These are phyloP conservation scores for Ichthyophthirius multifiliis DNA, from an alignment of 169 alveolate genomes.

Conservation along the genomic window DNA sequence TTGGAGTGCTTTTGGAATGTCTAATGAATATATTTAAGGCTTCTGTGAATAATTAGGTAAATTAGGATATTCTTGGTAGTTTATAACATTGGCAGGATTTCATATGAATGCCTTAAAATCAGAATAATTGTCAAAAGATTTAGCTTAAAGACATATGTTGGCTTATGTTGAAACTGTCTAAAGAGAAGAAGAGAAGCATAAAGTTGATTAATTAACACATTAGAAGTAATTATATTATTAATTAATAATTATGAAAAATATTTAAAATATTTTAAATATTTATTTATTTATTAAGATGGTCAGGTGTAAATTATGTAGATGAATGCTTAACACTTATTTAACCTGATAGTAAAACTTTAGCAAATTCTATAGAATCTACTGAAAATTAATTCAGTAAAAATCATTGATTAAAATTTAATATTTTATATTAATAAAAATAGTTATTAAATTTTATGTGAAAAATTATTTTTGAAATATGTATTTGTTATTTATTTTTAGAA, in stretches of 20 bases:
- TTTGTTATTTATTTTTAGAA: too few species aligned
- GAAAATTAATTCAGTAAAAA: slow-evolving; percentile 36
- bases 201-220: slow-evolving; percentile 79
- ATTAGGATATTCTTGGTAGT: slow-evolving; percentile 86
- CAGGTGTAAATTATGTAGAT: slow-evolving; percentile 14
- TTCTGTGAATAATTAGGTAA: slow-evolving; percentile 74
- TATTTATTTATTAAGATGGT: neutral
- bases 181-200: slow-evolving; percentile 72
- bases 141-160: slow-evolving; percentile 61
- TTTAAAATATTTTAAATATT: neutral
- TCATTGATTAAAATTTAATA: too few species aligned
- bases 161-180: slow-evolving; percentile 78
- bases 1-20: slow-evolving; percentile 81
- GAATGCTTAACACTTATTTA: neutral
- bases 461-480: too few species aligned
- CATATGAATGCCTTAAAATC: slow-evolving; percentile 72
- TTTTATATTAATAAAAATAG: too few species aligned
- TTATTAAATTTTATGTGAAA: too few species aligned
- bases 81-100: slow-evolving; percentile 86
- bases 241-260: neutral
- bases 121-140: slow-evolving; percentile 67
- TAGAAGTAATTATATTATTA: slow-evolving; percentile 46
- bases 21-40: slow-evolving; percentile 65
- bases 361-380: slow-evolving; percentile 14
- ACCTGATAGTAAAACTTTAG: slow-evolving; percentile 1